A percentile compares a stretch with the other conserved stretches of the same genome.
Evolutionary conservation across 139 green algal genomes (phyloP).

Genomic region (Penium margaritaceum): DNA sequence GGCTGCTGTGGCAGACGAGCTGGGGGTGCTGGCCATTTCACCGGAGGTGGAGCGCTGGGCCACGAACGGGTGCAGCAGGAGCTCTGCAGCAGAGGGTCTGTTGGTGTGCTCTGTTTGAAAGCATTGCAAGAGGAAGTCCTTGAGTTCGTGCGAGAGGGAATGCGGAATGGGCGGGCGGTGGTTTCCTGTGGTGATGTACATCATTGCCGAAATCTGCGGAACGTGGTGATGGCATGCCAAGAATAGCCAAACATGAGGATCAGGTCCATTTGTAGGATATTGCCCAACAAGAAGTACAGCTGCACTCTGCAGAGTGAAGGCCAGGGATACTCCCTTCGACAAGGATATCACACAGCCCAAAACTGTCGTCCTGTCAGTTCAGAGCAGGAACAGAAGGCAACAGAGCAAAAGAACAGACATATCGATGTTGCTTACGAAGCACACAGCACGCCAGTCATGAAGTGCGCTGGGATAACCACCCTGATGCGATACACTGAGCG

Average conservation of each 20-base stretch:
- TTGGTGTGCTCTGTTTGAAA: slow-evolving; percentile 50
- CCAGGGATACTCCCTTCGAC: too few relatives aligned
- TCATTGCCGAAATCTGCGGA: not conserved
- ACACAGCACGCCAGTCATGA: too few relatives aligned
- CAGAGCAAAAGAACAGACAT: too few relatives aligned
- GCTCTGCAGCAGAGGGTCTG: slow-evolving; percentile 4
- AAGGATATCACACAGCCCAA: too few relatives aligned
- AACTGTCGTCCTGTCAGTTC: too few relatives aligned
- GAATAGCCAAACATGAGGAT: not conserved
- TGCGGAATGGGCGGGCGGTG: slow-evolving; percentile 58
- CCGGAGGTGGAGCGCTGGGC: not conserved
- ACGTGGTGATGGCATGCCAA: not conserved
- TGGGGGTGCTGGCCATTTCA: not conserved
- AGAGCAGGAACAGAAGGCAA: too few relatives aligned
- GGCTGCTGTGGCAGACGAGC: too few relatives aligned
- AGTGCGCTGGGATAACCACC: too few relatives aligned
- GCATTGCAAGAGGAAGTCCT: slow-evolving; percentile 82
- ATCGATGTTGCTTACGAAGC: too few relatives aligned
- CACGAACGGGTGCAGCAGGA: slow-evolving; percentile 27
- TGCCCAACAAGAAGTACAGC: not conserved
- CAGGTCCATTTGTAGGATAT: not conserved
- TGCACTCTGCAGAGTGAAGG: not conserved
- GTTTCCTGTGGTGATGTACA: slow-evolving; percentile 73
- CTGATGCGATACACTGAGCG: too few relatives aligned
- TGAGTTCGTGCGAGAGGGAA: slow-evolving; percentile 62